Evolutionary conservation across 345 rosid genomes (phyloP).

Genomic region (Pugionium dolabratum): DNA sequence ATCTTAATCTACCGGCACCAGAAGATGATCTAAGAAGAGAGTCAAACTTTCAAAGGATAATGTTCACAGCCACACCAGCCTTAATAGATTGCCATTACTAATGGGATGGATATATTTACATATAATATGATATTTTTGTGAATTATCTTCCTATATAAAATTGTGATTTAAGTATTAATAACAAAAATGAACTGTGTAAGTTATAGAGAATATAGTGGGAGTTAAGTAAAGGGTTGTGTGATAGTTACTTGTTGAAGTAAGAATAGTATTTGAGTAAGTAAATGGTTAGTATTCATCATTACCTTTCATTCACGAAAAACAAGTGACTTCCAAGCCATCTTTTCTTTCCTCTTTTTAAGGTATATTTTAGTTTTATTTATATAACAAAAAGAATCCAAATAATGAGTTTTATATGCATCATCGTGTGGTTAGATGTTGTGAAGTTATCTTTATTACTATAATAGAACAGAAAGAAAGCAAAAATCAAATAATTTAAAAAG

Average conservation of each 20-base stretch:
- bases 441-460: no score
- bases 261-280: conserved; percentile 76
- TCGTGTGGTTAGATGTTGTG: no score
- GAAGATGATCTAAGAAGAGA: conserved; percentile 59
- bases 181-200: conserved; percentile 37
- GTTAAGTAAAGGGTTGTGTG: conserved; percentile 44
- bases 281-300: conserved; percentile 81
- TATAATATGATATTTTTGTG: conserved; percentile 41
- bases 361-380: neutral
- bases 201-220: conserved; percentile 39
- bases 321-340: conserved; percentile 63
- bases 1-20: conserved; percentile 96
- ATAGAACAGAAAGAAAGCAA: conserved; percentile 17
- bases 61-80: conserved; percentile 60
- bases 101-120: neutral
- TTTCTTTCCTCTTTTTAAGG: conserved; percentile 40
- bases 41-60: conserved; percentile 57
- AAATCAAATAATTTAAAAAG: conserved; percentile 43
- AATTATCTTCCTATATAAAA: conserved; percentile 22
- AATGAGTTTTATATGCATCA: no score
- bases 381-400: conserved; percentile 35
- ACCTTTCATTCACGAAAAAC: conserved; percentile 95
- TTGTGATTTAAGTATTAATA: neutral
- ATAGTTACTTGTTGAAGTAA: conserved; percentile 54
- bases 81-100: conserved; percentile 90